Evolutionary conservation across 2,329 filamentous ascomycete species (phyloP), one percentile per base, ranked within the genome.

Genomic region (Beauveria scarabaeidicola): DNA sequence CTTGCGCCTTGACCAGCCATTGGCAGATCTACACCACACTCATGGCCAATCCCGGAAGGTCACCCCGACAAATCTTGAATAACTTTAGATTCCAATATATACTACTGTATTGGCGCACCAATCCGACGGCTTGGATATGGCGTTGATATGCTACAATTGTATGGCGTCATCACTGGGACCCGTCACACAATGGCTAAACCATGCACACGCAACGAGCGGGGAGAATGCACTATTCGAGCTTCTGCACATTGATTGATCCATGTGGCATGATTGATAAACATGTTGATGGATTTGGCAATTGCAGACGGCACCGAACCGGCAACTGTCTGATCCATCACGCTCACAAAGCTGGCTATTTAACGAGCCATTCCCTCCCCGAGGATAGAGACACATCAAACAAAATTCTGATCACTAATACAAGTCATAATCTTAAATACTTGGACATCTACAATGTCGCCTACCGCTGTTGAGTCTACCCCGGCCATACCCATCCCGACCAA

Each of bases 101-200:
- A 17, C 10, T 40, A 21, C 23, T 11, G 17, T 11, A 27, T 5
- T 43, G 40, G n/a, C 27, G 40, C 32, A 48, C 29, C 54, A 57
- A 57, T 57, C 29, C 44, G 27, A 40, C 5, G 21, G 19, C 29
- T 2, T 6, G 19, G 44, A 27, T 48, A 57, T 48, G 43, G 43
- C 21, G 15, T 48, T 17, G 9, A 40, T 9, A 27, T n/a, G 21
- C 15, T 9, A 21, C 21, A 10, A 19, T 44, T 48, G 13, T n/a
- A 57, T 57, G 54, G 54, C 54, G 54, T 57, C 41, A 57, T 57
- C 43, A 38, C 15, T 7, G 13, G 23, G 43, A 27, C 43, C 21
- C 43, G 54, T 48, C 53, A 41, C 54, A 58, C 29, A 52, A 64
- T 64, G 64, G 59, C 62, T 47, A 54, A 59, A 36, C 47, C 62